Base-by-base conservation (phyloP, 176 grass and related monocot species). In the Sorghum bicolor region DNA sequence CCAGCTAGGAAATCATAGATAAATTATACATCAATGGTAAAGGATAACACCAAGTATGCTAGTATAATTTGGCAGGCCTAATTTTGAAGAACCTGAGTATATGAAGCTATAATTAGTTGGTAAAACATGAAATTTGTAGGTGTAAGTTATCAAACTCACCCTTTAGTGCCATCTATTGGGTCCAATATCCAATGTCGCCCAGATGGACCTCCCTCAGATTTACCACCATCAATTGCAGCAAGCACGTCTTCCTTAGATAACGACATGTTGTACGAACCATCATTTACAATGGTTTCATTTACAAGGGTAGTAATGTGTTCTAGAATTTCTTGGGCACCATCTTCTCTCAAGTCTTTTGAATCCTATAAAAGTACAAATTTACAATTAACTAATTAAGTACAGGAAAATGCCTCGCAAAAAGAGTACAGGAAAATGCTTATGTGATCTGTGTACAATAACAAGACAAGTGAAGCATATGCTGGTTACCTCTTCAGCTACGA, bases 81-180 rank as follows among this genome's bases (percentile, higher is more conserved):
- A 1, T 44, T 31, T 66, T 79, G 2, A n/a, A 1, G 1, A 67
- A 15, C 10, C 3, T 48, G 26, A 34, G 17, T 67, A 80, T 6
- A 31, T 79, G 5, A 66, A 80, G 62, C 19, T 24, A 67, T 34
- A 45, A 32, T 31, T 24, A 24, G 19, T 80, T 67, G 63, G 41
- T 34, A 20, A 12, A 57, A 12, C 28, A 31, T 67, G 16, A 45
- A 66, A 41, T 28, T 24, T 29, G 9, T 28, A 37, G 33, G 13
- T 76, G 22, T 33, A 73, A 64, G 66, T 64, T 67, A 83, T 20
- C 74, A 80, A 84, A 81, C 72, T 83, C 85, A 95, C 96, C 96
- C 96, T 92, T 98, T 98, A 88, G 96, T 98, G 37, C 96, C 96
- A 92, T 95, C 96, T 22, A 98, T 95, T 52, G 96, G 96, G 87